These are phyloP conservation scores for Ephemerocybe angulata DNA, from an alignment of 768 basidiomycete species.

Conservation along the genomic window DNA sequence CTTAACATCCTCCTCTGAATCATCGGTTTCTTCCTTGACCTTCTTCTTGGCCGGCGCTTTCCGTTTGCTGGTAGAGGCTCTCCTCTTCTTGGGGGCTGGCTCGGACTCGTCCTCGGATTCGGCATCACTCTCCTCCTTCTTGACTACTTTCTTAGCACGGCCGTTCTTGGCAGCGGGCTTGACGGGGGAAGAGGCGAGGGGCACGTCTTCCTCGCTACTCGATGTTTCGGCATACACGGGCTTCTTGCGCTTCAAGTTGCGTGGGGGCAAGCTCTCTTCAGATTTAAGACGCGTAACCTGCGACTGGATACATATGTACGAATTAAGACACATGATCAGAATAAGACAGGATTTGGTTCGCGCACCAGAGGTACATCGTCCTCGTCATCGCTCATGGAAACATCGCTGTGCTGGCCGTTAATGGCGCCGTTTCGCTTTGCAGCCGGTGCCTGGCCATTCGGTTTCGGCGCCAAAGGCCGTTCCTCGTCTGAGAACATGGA, in stretches of 20 bases:
- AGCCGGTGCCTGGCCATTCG: slow-evolving; percentile 38
- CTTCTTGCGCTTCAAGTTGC: slow-evolving; percentile 60
- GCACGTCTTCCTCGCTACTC: slow-evolving; percentile 69
- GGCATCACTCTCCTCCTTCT: slow-evolving; percentile 31
- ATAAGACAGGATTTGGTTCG: slow-evolving; percentile 13
- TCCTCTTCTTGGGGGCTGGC: slow-evolving; percentile 43
- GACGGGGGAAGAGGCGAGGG: slow-evolving; percentile 68
- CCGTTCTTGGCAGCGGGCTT: slow-evolving; percentile 43
- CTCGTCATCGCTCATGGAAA: slow-evolving; percentile 61
- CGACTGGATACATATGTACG: slow-evolving; percentile 37
- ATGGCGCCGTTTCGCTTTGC: slow-evolving; percentile 43
- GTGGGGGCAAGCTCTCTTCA: slow-evolving; percentile 37
- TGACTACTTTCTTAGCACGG: slow-evolving; percentile 27
- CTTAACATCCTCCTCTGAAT: slow-evolving; percentile 30
- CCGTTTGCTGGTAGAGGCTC: slow-evolving; percentile 39
- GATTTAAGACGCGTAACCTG: slow-evolving; percentile 46
- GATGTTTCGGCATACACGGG: slow-evolving; percentile 51
- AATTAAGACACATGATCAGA: slow-evolving; percentile 15
- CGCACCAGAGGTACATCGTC: slow-evolving; percentile 72
- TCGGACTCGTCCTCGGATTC: slow-evolving; percentile 29
- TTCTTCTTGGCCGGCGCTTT: slow-evolving; percentile 66
- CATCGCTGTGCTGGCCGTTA: slow-evolving; percentile 10
- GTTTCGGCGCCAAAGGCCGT: slow-evolving; percentile 44
- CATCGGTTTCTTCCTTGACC: slow-evolving; percentile 46
- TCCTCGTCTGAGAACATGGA: slow-evolving; percentile 60